Percentiles rank a stretch among this genome's conserved stretches.
Evolutionary conservation across 352 stramenopile genomes (phyloP).

Genomic region (Phytophthora crassamura): DNA sequence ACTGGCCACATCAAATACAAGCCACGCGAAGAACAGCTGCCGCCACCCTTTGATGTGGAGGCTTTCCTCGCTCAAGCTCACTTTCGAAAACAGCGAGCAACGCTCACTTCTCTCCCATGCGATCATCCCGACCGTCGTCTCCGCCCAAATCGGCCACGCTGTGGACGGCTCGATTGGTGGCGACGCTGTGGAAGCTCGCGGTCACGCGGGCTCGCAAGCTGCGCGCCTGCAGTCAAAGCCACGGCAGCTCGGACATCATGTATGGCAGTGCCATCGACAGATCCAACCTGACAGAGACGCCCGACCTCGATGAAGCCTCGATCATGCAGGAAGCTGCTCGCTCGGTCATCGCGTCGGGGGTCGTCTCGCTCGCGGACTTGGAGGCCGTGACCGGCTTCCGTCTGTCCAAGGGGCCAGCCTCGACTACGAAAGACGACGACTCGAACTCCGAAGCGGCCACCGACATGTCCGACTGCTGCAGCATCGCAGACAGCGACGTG

Average conservation of each 20-base stretch:
- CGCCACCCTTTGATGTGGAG: neutral
- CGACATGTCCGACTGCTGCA: constrained; percentile 30
- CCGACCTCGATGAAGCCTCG: constrained; percentile 20
- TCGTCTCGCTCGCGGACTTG: constrained; percentile 39
- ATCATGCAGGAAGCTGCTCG: constrained; percentile 37
- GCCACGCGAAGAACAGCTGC: too few relatives aligned
- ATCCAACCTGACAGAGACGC: neutral
- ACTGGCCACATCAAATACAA: too few relatives aligned
- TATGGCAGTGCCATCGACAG: constrained; percentile 8
- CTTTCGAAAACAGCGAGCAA: constrained; percentile 24
- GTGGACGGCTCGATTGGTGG: constrained; percentile 35
- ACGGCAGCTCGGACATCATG: constrained; percentile 10
- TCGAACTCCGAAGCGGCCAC: constrained; percentile 30
- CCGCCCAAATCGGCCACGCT: constrained; percentile 17
- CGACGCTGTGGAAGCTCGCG: constrained; percentile 38
- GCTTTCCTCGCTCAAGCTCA: constrained; percentile 8
- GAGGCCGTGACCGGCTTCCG: constrained; percentile 32
- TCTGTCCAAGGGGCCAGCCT: constrained; percentile 21
- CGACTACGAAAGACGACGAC: constrained; percentile 27
- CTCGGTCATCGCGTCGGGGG: constrained; percentile 29
- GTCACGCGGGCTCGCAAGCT: constrained; percentile 29
- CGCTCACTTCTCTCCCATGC: constrained; percentile 20
- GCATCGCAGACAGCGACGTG: constrained; percentile 23
- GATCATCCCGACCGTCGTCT: constrained; percentile 12
- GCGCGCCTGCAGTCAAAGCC: constrained; percentile 2